A percentile compares a stretch with the other conserved stretches of the same genome.
These are phyloP conservation scores for Starmerella vitae DNA, from an alignment of 805 yeast species.

Conservation along the genomic window DNA sequence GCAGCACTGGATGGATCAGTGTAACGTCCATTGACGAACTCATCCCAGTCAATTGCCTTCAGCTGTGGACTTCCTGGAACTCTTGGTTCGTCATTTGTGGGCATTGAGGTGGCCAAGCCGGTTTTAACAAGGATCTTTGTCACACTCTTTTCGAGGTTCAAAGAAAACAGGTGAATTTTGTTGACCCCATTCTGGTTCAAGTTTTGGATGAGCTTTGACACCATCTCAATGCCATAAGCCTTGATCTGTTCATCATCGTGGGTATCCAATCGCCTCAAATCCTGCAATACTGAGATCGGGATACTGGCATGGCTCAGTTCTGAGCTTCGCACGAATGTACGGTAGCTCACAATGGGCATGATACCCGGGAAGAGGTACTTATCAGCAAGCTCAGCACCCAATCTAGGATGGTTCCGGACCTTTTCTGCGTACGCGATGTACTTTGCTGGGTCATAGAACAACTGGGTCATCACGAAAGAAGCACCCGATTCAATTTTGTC, in stretches of 20 bases:
- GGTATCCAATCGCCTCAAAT: constrained; percentile 49
- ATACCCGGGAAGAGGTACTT: constrained; percentile 93
- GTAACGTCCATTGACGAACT: constrained; percentile 88
- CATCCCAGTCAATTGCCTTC: constrained; percentile 85
- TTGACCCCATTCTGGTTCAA: constrained; percentile 49
- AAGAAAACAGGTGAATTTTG: constrained; percentile 85
- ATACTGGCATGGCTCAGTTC: constrained; percentile 78
- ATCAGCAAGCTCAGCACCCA: constrained; percentile 47
- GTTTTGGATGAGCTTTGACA: constrained; percentile 64
- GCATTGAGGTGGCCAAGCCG: constrained; percentile 25
- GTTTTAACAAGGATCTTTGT: constrained; percentile 68
- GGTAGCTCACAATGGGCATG: constrained; percentile 93
- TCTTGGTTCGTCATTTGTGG: not conserved
- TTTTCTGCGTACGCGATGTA: constrained; percentile 63
- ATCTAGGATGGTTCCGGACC: constrained; percentile 38
- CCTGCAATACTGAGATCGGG: constrained; percentile 58
- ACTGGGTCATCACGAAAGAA: constrained; percentile 79
- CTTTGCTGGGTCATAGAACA: constrained; percentile 76
- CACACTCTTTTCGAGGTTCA: constrained; percentile 82
- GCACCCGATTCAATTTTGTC: constrained; percentile 92
- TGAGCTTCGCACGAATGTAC: constrained; percentile 83
- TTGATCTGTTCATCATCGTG: constrained; percentile 88
- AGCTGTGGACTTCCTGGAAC: constrained; percentile 17
- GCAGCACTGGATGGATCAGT: constrained; percentile 95
- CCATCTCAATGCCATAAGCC: constrained; percentile 65